Evolutionary conservation across 371 early-diverging fungal genomes (phyloP).

Genomic region (Mortierella polycephala): DNA sequence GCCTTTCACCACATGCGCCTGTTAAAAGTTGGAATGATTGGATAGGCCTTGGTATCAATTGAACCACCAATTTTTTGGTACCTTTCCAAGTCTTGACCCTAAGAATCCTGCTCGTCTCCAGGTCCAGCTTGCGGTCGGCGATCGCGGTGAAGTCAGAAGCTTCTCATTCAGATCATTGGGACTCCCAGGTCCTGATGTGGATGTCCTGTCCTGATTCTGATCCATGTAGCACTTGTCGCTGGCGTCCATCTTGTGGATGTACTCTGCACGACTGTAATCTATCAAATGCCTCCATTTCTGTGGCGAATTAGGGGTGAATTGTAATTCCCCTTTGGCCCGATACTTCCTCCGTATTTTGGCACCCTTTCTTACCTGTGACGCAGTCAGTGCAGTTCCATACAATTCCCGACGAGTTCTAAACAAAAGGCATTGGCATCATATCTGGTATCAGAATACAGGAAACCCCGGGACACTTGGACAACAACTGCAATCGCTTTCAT

Average conservation of each 20-base stretch:
- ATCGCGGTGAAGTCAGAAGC: background rate
- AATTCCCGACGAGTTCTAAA: slow-evolving; percentile 23
- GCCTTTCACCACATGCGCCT: background rate
- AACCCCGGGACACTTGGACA: background rate
- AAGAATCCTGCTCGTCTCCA: slow-evolving; percentile 51
- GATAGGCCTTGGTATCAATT: background rate
- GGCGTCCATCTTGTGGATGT: slow-evolving; percentile 37
- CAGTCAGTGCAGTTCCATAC: slow-evolving; percentile 20
- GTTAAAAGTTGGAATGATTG: background rate
- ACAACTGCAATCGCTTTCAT: too few species aligned
- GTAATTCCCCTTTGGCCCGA: background rate
- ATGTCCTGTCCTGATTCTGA: background rate
- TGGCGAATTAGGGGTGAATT: background rate
- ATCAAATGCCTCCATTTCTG: slow-evolving; percentile 48
- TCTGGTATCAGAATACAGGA: background rate
- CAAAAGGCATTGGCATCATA: background rate
- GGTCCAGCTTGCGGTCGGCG: slow-evolving; percentile 20
- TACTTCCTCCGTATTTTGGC: background rate
- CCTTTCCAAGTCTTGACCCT: slow-evolving; percentile 34
- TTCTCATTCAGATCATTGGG: slow-evolving; percentile 12
- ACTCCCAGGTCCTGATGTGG: background rate
- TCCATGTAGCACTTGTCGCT: background rate
- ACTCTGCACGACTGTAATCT: slow-evolving; percentile 23
- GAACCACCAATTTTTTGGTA: background rate
- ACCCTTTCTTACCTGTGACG: slow-evolving; percentile 25